Base-by-base conservation (phyloP, 73 alveolate species). In the Paramecium tetraurelia region DNA sequence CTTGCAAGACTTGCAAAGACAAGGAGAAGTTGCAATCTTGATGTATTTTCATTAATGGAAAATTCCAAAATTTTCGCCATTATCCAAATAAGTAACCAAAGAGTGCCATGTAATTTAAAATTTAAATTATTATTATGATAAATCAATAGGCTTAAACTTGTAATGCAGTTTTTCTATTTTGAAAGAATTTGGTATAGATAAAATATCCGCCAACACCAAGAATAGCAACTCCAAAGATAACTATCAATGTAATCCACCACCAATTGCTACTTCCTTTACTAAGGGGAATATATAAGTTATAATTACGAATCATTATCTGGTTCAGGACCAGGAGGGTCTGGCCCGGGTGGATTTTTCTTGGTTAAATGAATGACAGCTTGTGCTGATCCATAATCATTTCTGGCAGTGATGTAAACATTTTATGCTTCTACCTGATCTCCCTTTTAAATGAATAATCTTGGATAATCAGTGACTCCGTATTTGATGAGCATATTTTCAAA, bases 161-260 rank as follows among this genome's bases (percentile, higher is more conserved):
- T 63, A 63, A 63, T 63, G 46, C 24, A 1, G 24, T 27, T 1
- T n/a, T 33, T 53, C 7, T 8, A 14, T 3, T 31, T 63, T 63
- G 24, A 41, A 2, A 10, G 21, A 27, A 35, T 38, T 72, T 72
- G 2, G 40, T 7, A 36, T 72, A 72, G 9, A 36, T 16, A 72
- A 36, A 72, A 43, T 29, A 72, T 36, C 86, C 86, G 14, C 22
- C 86, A 35, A 40, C 33, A 3, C 86, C 86, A 2, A 72, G 5
- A 4, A 72, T 6, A 29, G 63, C 63, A 72, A 72, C 63, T 38
- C 86, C 86, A 12, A 72, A 36, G 18, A 72, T 4, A 12, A 72
- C 86, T 4, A 72, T 35, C 10, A 72, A 38, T 14, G 86, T 72
- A 35, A 72, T 72, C 86, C 86, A 72, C 86, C 86, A 72, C 86